phyloP scores from a whole-genome alignment of 2,329 filamentous ascomycete genomes.

The Ceratocystis huliohia region DNA sequence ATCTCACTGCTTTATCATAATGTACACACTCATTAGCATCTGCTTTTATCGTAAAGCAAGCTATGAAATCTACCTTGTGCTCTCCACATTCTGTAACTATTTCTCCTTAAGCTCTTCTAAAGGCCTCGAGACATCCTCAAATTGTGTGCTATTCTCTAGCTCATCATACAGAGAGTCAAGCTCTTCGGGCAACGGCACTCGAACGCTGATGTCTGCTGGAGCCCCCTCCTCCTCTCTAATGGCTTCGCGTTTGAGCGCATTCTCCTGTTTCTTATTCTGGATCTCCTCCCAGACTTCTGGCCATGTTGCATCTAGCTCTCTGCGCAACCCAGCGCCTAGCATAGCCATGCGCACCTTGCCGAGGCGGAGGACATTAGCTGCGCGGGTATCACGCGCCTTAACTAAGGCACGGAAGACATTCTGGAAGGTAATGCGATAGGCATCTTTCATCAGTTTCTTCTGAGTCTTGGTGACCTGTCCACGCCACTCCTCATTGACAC shows the following conservation, averaged over 20 bases:
- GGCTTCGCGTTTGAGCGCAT: constrained; percentile 7
- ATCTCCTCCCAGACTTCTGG: constrained; percentile 14
- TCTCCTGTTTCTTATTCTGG: constrained; percentile 7
- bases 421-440: constrained; percentile 21
- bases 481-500: constrained; percentile 15
- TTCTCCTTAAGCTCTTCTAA: background rate
- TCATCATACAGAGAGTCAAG: constrained; percentile 9
- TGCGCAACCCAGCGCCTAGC: constrained; percentile 13
- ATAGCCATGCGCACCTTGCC: constrained; percentile 15
- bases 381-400: constrained; percentile 6
- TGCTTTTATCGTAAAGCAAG: background rate
- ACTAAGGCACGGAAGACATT: constrained; percentile 18
- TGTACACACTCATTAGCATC: background rate
- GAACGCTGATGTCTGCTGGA: background rate
- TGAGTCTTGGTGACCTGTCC: constrained; percentile 8
- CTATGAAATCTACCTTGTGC: background rate
- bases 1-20: background rate
- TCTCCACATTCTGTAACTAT: background rate
- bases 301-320: constrained; percentile 17
- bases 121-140: constrained; percentile 4
- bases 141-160: constrained; percentile 1
- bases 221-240: background rate
- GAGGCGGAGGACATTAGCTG: background rate
- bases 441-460: constrained; percentile 13
- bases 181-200: constrained; percentile 4